Evolutionary conservation across 495 filamentous ascomycete species (phyloP).

Genomic region (Aspergillus saccharolyticus): DNA sequence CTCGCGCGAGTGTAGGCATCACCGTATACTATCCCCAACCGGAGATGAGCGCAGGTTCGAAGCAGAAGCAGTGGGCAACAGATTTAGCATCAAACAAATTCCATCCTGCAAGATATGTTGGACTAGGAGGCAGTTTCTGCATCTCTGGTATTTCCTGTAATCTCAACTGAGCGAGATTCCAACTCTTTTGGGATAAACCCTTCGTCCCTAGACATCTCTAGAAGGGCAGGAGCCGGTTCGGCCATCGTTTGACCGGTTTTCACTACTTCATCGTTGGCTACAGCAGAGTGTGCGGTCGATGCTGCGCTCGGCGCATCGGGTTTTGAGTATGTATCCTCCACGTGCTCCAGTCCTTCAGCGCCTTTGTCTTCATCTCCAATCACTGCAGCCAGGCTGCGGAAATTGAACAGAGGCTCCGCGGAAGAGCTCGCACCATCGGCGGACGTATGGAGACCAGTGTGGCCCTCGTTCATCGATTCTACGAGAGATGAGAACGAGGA

Average conservation of each 20-base stretch:
- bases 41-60: not conserved
- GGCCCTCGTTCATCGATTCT: constrained; percentile 55
- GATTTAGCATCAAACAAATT: not conserved
- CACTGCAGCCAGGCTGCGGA: constrained; percentile 79
- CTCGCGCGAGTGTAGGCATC: not conserved
- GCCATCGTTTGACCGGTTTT: constrained; percentile 6
- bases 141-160: constrained; percentile 22
- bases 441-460: constrained; percentile 14
- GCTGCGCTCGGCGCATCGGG: constrained; percentile 18
- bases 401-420: constrained; percentile 83
- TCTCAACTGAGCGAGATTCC: constrained; percentile 38
- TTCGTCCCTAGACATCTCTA: constrained; percentile 10
- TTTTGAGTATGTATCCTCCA: constrained; percentile 27
- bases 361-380: constrained; percentile 65
- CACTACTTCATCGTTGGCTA: constrained; percentile 18
- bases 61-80: not conserved
- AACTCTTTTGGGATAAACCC: constrained; percentile 33
- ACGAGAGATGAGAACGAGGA: constrained; percentile 71
- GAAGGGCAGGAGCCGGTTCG: constrained; percentile 10
- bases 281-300: constrained; percentile 20
- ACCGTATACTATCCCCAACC: not conserved
- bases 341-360: constrained; percentile 40
- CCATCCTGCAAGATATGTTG: not conserved
- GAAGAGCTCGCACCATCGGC: constrained; percentile 49
- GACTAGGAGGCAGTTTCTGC: constrained; percentile 26